phyloP scores from a whole-genome alignment of 306 rosid species.

The Gastrolobium villosum region DNA sequence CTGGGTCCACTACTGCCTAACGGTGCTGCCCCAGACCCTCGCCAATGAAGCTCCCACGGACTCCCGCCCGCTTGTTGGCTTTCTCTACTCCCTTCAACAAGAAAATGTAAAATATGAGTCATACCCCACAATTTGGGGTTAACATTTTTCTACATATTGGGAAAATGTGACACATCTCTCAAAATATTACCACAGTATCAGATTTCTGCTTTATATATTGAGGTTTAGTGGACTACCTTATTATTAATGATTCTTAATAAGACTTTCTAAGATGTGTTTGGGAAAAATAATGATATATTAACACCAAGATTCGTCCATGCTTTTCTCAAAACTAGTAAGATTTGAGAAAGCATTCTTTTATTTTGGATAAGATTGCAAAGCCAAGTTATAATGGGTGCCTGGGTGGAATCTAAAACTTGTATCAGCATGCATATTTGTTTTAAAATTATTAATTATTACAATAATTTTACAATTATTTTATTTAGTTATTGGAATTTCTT shows the following conservation, averaged over 20 bases:
- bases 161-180: background rate
- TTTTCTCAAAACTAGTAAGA: background rate
- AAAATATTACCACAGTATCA: constrained; percentile 30
- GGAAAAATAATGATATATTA: constrained; percentile 16
- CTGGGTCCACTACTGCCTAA: too few relatives aligned
- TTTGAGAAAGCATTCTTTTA: constrained; percentile 1
- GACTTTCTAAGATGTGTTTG: constrained; percentile 20
- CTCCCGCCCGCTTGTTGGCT: too few relatives aligned
- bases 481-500: too few relatives aligned
- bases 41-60: too few relatives aligned
- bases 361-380: constrained; percentile 38
- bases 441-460: background rate
- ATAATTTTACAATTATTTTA: background rate
- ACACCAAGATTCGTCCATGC: background rate
- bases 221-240: constrained; percentile 31
- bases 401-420: constrained; percentile 41
- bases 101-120: too few relatives aligned
- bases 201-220: constrained; percentile 14
- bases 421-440: constrained; percentile 1
- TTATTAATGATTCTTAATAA: constrained; percentile 37
- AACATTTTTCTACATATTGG: background rate
- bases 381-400: background rate
- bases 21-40: too few relatives aligned
- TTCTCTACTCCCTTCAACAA: too few relatives aligned
- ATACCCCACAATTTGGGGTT: too few relatives aligned